A percentile compares a stretch with the other conserved stretches of the same genome.
phyloP scores from a whole-genome alignment of 1,284 basidiomycete genomes.

The Retiboletus flavoniger region DNA sequence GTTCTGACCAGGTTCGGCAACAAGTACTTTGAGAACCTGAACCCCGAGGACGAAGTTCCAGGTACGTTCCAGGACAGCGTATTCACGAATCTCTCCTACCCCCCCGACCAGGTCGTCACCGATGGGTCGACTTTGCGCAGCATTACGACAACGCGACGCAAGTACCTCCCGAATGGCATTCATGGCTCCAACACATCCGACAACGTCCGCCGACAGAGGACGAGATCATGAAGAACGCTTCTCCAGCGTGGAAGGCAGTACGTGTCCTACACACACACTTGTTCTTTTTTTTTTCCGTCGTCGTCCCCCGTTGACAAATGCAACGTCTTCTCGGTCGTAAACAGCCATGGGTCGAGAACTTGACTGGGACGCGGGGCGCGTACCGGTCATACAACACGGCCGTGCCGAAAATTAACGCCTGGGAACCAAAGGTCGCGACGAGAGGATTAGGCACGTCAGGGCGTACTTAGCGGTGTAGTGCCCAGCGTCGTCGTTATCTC shows the following conservation, averaged over 20 bases:
- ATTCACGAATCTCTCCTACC: not conserved
- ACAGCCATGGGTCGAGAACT: slow-evolving; percentile 79
- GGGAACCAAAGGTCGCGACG: slow-evolving; percentile 73
- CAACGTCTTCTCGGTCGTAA: slow-evolving; percentile 5
- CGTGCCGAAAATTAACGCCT: slow-evolving; percentile 76
- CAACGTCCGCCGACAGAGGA: slow-evolving; percentile 78
- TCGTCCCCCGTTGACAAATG: not conserved
- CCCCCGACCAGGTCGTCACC: slow-evolving; percentile 68
- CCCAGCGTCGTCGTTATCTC: not conserved
- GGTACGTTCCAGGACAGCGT: slow-evolving; percentile 48
- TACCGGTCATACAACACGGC: slow-evolving; percentile 88
- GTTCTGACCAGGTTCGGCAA: slow-evolving; percentile 74
- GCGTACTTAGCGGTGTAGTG: too few relatives aligned
- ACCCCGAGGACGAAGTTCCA: slow-evolving; percentile 81
- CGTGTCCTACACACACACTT: slow-evolving; percentile 41
- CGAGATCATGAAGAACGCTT: slow-evolving; percentile 60
- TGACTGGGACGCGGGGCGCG: slow-evolving; percentile 89
- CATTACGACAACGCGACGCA: slow-evolving; percentile 88
- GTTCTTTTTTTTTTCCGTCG: not conserved
- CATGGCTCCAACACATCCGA: slow-evolving; percentile 92
- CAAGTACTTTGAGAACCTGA: slow-evolving; percentile 87
- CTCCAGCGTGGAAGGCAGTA: slow-evolving; percentile 83
- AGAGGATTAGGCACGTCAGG: slow-evolving; percentile 38
- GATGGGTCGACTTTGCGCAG: slow-evolving; percentile 92
- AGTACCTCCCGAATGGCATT: slow-evolving; percentile 92